Evolutionary conservation across 306 rosid genomes (phyloP), one percentile per base, ranked within the genome.

Genomic region (Cucurbita ficifolia): DNA sequence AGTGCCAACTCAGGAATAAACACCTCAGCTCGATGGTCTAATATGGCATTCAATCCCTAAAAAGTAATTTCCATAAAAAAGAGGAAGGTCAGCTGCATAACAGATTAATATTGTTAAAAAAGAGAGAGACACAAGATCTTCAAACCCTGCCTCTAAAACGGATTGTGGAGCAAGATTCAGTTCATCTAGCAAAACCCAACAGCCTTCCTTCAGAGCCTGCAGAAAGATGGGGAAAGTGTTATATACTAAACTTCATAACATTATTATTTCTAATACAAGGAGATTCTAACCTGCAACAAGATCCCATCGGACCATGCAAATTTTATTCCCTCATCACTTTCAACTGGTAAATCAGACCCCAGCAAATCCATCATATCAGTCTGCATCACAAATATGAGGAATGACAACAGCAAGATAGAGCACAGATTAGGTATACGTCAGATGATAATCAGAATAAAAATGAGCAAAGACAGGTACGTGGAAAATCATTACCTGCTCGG

Each of bases 261-360:
- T 51, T 59, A 64, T 22, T 38, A 40, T 9, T 56, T 77, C 63
- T 36, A 62, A 73, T 29, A 48, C 1, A 73, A 76, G 72, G 48
- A 29, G 65, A 76, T 56, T 61, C 77, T 68, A 65, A 92, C 98
- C 96, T 94, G 98, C 88, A 94, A 79, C 33, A 94, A 80, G 76
- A 94, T 89, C 63, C 98, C 98, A 79, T 94, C 96, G 29, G 97
- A 94, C 98, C 98, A 94, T 8, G 90, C 89, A 87, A 94, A 94
- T 83, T 80, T 85, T 82, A 90, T 85, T 53, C 94, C 97, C 7
- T 87, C 97, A 1, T 87, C 89, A 81, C 96, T 86, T 79, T 94
- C 98, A 60, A 87, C 86, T 1, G 98, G 98, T 79, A 94, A 86
- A 79, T 94, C 97, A 18, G 97, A 87, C 58, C 98, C 98, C 83